phyloP scores from a whole-genome alignment of 352 stramenopile genomes.

The Chrysophaeum taylorii region DNA sequence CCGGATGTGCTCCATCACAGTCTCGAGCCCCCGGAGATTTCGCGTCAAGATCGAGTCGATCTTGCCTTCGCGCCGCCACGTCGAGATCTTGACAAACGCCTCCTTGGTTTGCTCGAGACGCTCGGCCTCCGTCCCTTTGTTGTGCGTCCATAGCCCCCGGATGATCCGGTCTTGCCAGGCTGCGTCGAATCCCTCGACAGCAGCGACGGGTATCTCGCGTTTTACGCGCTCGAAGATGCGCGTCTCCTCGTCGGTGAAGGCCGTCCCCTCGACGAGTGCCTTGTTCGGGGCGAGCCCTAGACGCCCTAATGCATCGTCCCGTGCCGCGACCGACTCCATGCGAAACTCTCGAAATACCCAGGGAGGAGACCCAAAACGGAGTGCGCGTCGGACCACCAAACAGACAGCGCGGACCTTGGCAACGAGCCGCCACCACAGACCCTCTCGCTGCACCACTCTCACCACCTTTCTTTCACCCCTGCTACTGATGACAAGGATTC shows the following conservation, averaged over 20 bases:
- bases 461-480: no score
- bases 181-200: neutral
- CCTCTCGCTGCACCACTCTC: no score
- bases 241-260: neutral
- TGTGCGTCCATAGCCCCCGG: conserved; percentile 1
- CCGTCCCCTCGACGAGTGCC: neutral
- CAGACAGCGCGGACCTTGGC: no score
- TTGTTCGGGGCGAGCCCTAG: neutral
- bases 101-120: neutral
- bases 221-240: neutral
- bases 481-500: no score
- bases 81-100: neutral
- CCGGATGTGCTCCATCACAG: conserved; percentile 57
- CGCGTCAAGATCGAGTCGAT: conserved; percentile 45
- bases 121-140: neutral
- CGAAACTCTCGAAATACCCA: no score
- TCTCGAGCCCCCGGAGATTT: conserved; percentile 46
- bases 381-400: no score
- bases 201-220: neutral
- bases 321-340: neutral
- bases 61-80: conserved; percentile 42
- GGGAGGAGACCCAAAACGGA: no score
- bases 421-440: no score
- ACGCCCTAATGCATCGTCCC: neutral
- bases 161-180: neutral